These are phyloP conservation scores for Achaetomium macrosporum DNA, from an alignment of 2,329 filamentous ascomycete genomes.

Conservation along the genomic window DNA sequence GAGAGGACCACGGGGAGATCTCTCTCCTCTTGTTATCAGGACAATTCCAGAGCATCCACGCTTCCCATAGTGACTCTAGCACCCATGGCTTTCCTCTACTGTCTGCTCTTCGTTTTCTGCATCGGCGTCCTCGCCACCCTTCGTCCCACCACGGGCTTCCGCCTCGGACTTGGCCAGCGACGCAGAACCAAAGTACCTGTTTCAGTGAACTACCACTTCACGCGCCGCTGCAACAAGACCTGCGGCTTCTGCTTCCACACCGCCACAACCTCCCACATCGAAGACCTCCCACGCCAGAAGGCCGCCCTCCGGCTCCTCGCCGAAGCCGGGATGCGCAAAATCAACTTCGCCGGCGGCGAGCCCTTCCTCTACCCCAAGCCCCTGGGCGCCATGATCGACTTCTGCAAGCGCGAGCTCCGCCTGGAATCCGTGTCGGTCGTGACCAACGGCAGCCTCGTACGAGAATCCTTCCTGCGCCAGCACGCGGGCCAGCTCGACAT, in stretches of 20 bases:
- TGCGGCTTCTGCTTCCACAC: slow-evolving; percentile 56
- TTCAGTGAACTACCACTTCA: slow-evolving; percentile 22
- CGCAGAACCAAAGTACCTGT: slow-evolving; percentile 7
- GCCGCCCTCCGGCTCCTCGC: slow-evolving; percentile 40
- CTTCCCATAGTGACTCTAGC: too few species aligned
- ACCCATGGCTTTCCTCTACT: too few species aligned
- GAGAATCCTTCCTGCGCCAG: slow-evolving; percentile 36
- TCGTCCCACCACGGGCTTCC: neutral
- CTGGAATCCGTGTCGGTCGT: slow-evolving; percentile 50
- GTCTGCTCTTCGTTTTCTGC: too few species aligned
- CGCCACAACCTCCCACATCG: slow-evolving; percentile 41
- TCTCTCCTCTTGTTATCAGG: too few species aligned
- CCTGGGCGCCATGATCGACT: slow-evolving; percentile 36
- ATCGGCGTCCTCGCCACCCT: too few species aligned
- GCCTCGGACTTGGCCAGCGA: neutral
- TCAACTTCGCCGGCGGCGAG: slow-evolving; percentile 31
- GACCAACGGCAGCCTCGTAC: slow-evolving; percentile 46
- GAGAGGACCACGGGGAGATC: neutral
- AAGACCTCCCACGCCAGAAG: slow-evolving; percentile 37
- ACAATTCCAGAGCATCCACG: too few species aligned
- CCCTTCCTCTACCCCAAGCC: slow-evolving; percentile 33
- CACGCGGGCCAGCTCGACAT: slow-evolving; percentile 45
- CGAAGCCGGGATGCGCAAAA: slow-evolving; percentile 31
- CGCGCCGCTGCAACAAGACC: slow-evolving; percentile 16
- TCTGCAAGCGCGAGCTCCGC: slow-evolving; percentile 42